Percentiles rank a stretch among this genome's conserved stretches.
phyloP scores from a whole-genome alignment of 208 protist species.

The Naegleria lovaniensis region DNA sequence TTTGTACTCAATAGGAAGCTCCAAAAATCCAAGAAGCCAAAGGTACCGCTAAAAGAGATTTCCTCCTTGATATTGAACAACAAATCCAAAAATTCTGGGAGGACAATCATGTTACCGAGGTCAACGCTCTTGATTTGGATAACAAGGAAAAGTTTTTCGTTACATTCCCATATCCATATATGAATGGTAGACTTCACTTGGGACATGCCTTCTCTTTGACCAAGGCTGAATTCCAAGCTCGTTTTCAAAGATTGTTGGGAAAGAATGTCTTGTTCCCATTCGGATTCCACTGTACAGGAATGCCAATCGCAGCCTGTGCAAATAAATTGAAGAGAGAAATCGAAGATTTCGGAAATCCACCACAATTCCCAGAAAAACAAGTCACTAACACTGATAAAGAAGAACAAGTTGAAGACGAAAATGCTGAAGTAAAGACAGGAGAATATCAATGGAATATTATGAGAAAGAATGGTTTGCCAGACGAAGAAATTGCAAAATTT shows the following conservation, averaged over 20 bases:
- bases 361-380: slow-evolving; percentile 56
- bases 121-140: slow-evolving; percentile 48
- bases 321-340: slow-evolving; percentile 89
- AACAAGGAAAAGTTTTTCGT: slow-evolving; percentile 86
- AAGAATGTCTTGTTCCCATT: slow-evolving; percentile 98
- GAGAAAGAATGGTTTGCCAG: slow-evolving; percentile 83
- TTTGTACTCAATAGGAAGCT: too few species aligned
- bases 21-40: neutral
- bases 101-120: slow-evolving; percentile 61
- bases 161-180: slow-evolving; percentile 99
- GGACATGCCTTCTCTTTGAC: slow-evolving; percentile 98
- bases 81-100: slow-evolving; percentile 59
- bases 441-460: slow-evolving; percentile 97
- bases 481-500: slow-evolving; percentile 94
- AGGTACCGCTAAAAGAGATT: neutral
- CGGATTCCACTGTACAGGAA: slow-evolving; percentile 99
- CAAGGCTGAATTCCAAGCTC: slow-evolving; percentile 96
- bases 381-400: slow-evolving; percentile 27
- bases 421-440: slow-evolving; percentile 66
- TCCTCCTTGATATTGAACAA: slow-evolving; percentile 52
- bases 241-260: slow-evolving; percentile 95
- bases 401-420: slow-evolving; percentile 23
- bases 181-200: slow-evolving; percentile 97
- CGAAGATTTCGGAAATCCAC: slow-evolving; percentile 70
- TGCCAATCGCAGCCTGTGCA: slow-evolving; percentile 98